Conservation (phyloP, 2,329 filamentous ascomycete species). For the Leptosphaerulina australis region DNA sequence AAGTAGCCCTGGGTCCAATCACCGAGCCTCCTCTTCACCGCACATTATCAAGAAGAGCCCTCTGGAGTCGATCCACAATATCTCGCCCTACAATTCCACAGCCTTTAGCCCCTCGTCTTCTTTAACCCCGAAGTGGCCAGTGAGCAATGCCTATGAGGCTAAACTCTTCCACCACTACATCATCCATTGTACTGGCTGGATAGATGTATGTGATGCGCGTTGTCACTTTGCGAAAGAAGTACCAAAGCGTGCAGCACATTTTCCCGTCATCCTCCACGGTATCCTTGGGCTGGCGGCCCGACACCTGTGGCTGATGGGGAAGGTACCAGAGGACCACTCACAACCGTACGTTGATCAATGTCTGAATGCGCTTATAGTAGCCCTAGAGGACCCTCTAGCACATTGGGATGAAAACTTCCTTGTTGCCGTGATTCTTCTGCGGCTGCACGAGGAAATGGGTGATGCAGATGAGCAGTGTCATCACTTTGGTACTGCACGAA, state of each 20-base stretch:
- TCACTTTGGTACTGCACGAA: conserved; percentile 48
- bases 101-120: conserved; percentile 34
- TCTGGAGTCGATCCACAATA: conserved; percentile 24
- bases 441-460: conserved; percentile 57
- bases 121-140: conserved; percentile 32
- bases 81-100: conserved; percentile 35
- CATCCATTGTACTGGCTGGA: conserved; percentile 37
- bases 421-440: conserved; percentile 56
- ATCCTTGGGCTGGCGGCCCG: conserved; percentile 56
- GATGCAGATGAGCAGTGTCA: conserved; percentile 49
- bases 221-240: conserved; percentile 54
- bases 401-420: conserved; percentile 56
- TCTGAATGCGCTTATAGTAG: conserved; percentile 55
- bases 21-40: conserved; percentile 11
- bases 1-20: conserved; percentile 21
- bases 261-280: conserved; percentile 56
- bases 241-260: conserved; percentile 54
- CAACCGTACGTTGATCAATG: conserved; percentile 55
- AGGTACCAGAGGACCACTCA: conserved; percentile 51
- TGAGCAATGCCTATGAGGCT: conserved; percentile 33
- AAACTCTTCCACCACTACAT: conserved; percentile 40
- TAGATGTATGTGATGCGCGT: conserved; percentile 36
- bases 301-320: conserved; percentile 51
- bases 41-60: conserved; percentile 23
- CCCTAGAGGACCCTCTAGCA: conserved; percentile 51